These are phyloP conservation scores for Strigomonas culicis DNA, from an alignment of 208 protist genomes.

Conservation along the genomic window DNA sequence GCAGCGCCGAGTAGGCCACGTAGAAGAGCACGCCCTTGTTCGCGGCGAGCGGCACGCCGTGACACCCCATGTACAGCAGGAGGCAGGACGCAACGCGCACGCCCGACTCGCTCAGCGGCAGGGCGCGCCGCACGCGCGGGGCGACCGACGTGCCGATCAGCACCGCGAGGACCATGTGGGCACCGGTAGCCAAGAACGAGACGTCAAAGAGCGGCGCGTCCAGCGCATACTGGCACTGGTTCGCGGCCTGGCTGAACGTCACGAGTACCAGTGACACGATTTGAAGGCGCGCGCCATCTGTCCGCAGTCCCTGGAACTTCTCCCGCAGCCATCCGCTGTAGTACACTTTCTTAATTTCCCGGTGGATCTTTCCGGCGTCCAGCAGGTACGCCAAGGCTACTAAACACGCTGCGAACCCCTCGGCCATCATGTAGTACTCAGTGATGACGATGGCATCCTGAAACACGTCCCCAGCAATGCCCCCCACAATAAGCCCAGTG, in stretches of 20 bases:
- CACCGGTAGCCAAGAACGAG: slow-evolving; percentile 1
- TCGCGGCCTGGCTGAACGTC: neutral
- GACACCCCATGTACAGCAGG: neutral
- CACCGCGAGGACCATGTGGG: slow-evolving; percentile 1
- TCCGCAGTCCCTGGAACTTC: no score
- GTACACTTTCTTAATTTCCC: slow-evolving; percentile 7
- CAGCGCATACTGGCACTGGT: slow-evolving; percentile 16
- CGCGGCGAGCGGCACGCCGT: neutral
- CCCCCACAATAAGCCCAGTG: slow-evolving; percentile 26
- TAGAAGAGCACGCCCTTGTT: neutral
- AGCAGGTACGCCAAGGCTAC: slow-evolving; percentile 16
- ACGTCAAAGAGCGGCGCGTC: slow-evolving; percentile 2
- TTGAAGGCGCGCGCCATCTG: neutral
- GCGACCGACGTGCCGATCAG: neutral
- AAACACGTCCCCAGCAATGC: slow-evolving; percentile 24
- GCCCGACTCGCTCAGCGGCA: no score
- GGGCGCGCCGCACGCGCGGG: no score
- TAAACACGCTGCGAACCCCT: slow-evolving; percentile 18
- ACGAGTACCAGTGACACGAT: neutral
- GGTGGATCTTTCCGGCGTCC: neutral
- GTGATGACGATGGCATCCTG: slow-evolving; percentile 19
- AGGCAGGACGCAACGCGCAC: no score
- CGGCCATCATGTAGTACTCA: slow-evolving; percentile 17
- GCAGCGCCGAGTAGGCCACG: neutral
- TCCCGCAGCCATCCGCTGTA: slow-evolving; percentile 17